Evolutionary conservation across 306 rosid species (phyloP).

Genomic region (Cucurbita maxima): DNA sequence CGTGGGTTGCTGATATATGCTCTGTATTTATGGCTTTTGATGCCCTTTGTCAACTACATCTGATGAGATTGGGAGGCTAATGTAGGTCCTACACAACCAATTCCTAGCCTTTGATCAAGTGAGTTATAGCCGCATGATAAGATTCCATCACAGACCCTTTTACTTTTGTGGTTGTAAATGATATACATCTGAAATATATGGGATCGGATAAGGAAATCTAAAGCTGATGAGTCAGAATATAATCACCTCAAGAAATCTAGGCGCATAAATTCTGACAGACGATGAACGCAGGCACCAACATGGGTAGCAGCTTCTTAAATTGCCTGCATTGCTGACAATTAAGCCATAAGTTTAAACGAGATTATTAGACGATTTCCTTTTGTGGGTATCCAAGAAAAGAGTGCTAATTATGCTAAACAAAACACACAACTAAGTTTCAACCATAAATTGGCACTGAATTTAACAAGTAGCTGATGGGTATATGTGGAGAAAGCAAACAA

Average conservation of each 20-base stretch:
- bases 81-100: slow-evolving; percentile 2
- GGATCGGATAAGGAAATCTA: neutral
- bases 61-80: slow-evolving; percentile 5
- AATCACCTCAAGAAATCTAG: slow-evolving; percentile 8
- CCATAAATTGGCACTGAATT: neutral
- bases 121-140: neutral
- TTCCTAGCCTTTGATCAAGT: neutral
- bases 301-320: neutral
- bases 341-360: neutral
- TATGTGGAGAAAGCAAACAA: neutral
- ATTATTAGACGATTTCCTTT: neutral
- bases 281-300: neutral
- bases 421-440: neutral
- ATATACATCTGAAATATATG: neutral
- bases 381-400: neutral
- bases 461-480: neutral
- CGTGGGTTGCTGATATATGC: slow-evolving; percentile 14
- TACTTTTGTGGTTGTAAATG: neutral
- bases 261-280: slow-evolving; percentile 5
- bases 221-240: slow-evolving; percentile 1
- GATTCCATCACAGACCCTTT: neutral
- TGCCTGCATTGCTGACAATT: neutral
- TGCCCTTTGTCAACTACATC: neutral
- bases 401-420: neutral
- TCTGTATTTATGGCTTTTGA: slow-evolving; percentile 9